Base-by-base conservation (phyloP, 2,329 filamentous ascomycete genomes). In the Trichoderma lentiforme region DNA sequence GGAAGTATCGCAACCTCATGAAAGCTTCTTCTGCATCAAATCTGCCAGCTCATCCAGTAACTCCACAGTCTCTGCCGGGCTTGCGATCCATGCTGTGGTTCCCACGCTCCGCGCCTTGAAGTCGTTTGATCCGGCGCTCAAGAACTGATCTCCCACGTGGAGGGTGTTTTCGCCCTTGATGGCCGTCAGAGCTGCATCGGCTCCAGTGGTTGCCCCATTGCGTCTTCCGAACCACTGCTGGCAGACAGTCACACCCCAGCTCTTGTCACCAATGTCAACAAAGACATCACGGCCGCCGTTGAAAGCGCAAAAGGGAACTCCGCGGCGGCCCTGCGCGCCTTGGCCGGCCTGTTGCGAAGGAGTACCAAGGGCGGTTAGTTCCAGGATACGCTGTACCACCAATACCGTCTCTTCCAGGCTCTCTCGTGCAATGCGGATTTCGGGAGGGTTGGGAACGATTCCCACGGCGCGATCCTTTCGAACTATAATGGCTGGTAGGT, bases 221-320 rank as follows among this genome's bases (percentile, higher is more conserved):
- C 70, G 62, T 66, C 79, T 89, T 26, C 92, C 92, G 80, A 98
- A 97, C 85, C 94, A 97, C 72, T 91, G 88, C 84, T 99, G 96
- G 80, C 95, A 98, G 4, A 95, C 94, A 39, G 93, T 87, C 3
- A 99, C 96, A 74, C 96, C 96, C 92, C 95, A 97, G 68, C 92
- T 94, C 84, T 99, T 99, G 83, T 99, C 96, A 71, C 96, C 96
- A 78, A 99, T 98, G 80, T 99, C 96, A 69, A 99, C 95, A 82
- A 99, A 99, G 56, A 98, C 94, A 80, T 99, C 96, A 74, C 96
- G 95, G 12, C 96, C 96, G 69, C 95, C 96, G 81, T 99, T 99
- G 85, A 99, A 99, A 26, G 96, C 96, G 80, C 96, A 99, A 79
- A 98, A 99, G 0, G 96, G 96, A 36, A 99, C 84, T 79, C 75